Evolutionary conservation across 2,329 filamentous ascomycete genomes (phyloP), one percentile per base, ranked within the genome.

Genomic region (Pestalotiopsis sp.): DNA sequence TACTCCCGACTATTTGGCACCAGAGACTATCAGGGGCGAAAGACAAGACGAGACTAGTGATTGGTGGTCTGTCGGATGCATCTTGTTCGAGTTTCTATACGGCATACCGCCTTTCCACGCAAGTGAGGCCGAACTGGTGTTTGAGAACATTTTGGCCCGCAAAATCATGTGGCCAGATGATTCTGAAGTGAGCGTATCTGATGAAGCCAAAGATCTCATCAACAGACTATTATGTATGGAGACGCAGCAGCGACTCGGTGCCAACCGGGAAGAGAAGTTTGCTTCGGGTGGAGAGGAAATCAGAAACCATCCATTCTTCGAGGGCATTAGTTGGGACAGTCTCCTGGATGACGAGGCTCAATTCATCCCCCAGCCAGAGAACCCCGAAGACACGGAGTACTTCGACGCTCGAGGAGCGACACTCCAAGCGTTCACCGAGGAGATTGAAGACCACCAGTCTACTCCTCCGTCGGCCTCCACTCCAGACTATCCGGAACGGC

Each of bases 1-100:
- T 39, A 99, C 96, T 0, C 96, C 96, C 0, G 96, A 99, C 78
- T 99, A 99, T 77, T 87, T 99, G 14, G 96, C 96, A 0, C 96
- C 96, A 0, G 97, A 99, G 78, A 99, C 97, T 0, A 97, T 99
- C 76, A 94, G 94, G 71, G 96, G 97, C 63, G 90, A 94, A 72
- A 94, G 95, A 1, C 96, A 99, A 79, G 96, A 99, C 75, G 95
- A 98, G 79, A 96, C 95, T 72, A 98, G 96, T 77, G 96, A 99
- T 89, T 99, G 96, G 96, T 99, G 96, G 96, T 98, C 96, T 24
- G 86, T 99, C n/a, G 96, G 96, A 0, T 99, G 97, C 78, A 98
- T 99, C 73, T 83, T 98, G 79, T 99, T 98, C 75, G 96, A 99
- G 75, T 98, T 97, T 72, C 83, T 99, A 2, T 98, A 93, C 75